phyloP scores from a whole-genome alignment of 345 rosid genomes.

The Ailanthus altissimus region DNA sequence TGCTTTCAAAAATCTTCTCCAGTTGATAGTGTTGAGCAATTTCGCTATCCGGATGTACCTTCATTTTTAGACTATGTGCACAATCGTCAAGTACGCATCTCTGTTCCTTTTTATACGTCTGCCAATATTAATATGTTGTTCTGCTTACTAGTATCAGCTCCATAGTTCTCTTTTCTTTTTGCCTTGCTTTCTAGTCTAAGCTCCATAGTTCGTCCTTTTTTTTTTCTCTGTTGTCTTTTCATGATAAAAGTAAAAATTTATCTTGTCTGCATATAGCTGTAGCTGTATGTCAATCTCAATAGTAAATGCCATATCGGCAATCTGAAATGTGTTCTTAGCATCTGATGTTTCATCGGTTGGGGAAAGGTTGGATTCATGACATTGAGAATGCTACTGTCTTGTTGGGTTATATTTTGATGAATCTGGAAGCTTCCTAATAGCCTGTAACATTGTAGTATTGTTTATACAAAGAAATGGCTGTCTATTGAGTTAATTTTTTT shows the following conservation, averaged over 20 bases:
- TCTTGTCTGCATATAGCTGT: neutral
- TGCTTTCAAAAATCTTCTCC: conserved; percentile 64
- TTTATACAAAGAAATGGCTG: neutral
- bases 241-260: neutral
- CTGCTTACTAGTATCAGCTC: neutral
- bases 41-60: conserved; percentile 64
- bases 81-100: conserved; percentile 56
- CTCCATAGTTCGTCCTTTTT: neutral
- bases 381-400: no score
- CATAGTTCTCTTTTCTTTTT: no score
- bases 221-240: no score
- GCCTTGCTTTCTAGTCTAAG: neutral
- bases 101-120: neutral
- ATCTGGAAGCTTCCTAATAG: no score
- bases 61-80: conserved; percentile 75
- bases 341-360: neutral
- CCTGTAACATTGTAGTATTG: neutral
- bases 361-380: no score
- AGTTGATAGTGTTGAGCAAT: conserved; percentile 42
- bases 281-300: neutral
- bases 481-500: neutral
- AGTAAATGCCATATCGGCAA: neutral
- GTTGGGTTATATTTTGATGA: no score
- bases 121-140: neutral
- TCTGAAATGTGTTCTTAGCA: neutral